Conservation (phyloP, 2,329 filamentous ascomycete species). For the Xylariaceae sp. region DNA sequence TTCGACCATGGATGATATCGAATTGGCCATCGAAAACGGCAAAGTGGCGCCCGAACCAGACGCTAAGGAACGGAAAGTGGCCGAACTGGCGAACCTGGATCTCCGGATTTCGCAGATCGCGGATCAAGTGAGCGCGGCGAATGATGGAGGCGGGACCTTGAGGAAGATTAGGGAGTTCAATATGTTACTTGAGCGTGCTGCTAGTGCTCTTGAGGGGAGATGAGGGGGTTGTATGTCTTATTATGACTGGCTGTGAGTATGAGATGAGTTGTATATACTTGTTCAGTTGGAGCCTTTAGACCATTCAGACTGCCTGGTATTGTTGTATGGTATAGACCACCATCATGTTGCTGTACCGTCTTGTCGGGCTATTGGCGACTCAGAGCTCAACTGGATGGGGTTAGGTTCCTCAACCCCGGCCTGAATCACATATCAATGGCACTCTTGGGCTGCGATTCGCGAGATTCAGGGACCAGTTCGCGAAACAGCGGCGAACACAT, state of each 20-base stretch:
- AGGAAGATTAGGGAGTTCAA: constrained; percentile 58
- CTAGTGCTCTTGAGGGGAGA: constrained; percentile 47
- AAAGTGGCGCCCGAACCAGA: constrained; percentile 44
- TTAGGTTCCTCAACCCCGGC: no score
- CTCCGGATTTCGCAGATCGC: constrained; percentile 51
- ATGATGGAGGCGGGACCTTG: constrained; percentile 48
- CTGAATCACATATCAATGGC: not conserved
- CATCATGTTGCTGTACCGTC: not conserved
- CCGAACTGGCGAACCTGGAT: constrained; percentile 53
- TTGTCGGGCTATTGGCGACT: not conserved
- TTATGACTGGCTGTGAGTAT: constrained; percentile 2
- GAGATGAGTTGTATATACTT: constrained; percentile 5
- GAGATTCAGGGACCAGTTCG: not conserved
- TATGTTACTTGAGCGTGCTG: constrained; percentile 56
- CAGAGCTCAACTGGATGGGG: not conserved
- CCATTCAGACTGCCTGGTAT: no score
- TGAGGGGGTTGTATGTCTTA: constrained; percentile 7
- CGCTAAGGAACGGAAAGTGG: constrained; percentile 42
- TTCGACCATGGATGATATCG: constrained; percentile 56
- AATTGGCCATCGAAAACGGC: constrained; percentile 50
- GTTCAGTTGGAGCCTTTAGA: not conserved
- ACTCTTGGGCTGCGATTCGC: not conserved
- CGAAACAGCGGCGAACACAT: not conserved
- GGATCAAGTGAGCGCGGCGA: constrained; percentile 47
- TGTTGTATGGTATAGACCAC: no score